These are phyloP conservation scores for Volutella citrinella DNA, from an alignment of 2,329 filamentous ascomycete genomes.

Conservation along the genomic window DNA sequence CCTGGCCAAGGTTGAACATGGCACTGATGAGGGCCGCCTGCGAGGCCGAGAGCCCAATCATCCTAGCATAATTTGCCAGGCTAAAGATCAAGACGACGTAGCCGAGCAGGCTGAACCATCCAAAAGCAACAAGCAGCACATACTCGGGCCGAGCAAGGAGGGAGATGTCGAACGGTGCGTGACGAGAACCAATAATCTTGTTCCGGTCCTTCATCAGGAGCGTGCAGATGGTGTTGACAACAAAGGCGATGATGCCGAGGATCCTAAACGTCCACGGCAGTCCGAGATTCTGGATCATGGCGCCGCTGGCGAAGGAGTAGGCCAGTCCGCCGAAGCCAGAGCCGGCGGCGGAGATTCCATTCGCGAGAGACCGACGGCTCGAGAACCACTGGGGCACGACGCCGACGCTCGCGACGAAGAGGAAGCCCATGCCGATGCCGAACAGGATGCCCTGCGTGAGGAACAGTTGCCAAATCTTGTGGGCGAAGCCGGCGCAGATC, in stretches of 20 bases:
- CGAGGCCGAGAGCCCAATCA: constrained; percentile 62
- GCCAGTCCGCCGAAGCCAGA: constrained; percentile 71
- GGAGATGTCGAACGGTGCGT: constrained; percentile 61
- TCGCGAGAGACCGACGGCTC: constrained; percentile 65
- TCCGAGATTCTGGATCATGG: constrained; percentile 63
- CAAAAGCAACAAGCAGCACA: constrained; percentile 62
- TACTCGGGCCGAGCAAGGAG: constrained; percentile 64
- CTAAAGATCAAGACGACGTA: constrained; percentile 78
- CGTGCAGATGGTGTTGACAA: constrained; percentile 61
- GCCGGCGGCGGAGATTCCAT: constrained; percentile 65
- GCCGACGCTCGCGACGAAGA: constrained; percentile 67
- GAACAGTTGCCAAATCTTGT: constrained; percentile 71
- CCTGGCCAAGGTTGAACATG: constrained; percentile 66
- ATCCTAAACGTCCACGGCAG: constrained; percentile 66
- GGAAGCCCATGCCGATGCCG: constrained; percentile 74
- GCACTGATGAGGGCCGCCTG: constrained; percentile 72
- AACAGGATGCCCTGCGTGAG: constrained; percentile 73
- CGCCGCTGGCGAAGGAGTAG: constrained; percentile 65
- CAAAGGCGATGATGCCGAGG: constrained; percentile 60
- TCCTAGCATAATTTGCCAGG: constrained; percentile 68
- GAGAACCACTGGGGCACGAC: constrained; percentile 75
- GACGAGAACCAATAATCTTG: constrained; percentile 63
- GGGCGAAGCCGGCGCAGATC: constrained; percentile 67
- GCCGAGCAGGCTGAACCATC: constrained; percentile 68
- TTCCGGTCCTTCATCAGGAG: constrained; percentile 70